Base-by-base conservation (phyloP, 1,284 basidiomycete species). In the Anthracocystis walkeri region DNA sequence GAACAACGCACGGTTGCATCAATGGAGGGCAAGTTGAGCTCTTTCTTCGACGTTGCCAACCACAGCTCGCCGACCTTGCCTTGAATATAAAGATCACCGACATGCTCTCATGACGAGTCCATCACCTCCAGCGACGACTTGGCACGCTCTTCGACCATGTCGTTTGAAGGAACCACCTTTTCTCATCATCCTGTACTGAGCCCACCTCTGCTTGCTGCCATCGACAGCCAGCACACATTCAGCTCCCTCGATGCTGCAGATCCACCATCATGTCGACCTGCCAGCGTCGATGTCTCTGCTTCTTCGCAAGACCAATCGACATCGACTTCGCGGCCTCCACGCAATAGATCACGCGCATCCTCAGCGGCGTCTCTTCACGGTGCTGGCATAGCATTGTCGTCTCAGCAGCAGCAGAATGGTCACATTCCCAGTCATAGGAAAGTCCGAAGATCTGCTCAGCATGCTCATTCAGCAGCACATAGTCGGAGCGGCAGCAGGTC, bases 151-250 rank as follows among this genome's bases (percentile, higher is more conserved):
- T 52, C 44, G 42, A 70, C 46, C 46, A 71, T 71, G 68, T 71
- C 68, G 40, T 51, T 62, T 51, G 68, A 71, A 33, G 52, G 55
- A 50, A 54, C 70, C 40, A 25, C 61, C 38, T 68, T 50, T 54
- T 45, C 60, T 4, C 70, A 64, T 23, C 64, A 66, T 27, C 65
- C 70, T 14, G 51, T 74, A 51, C 51, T 74, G 27, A 74, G 71
- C 48, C 62, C 71, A n/a, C 71, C 71, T 27, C 44, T 74, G 33
- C 50, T 69, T 10, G 65, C 71, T 35, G 55, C 58, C n/a, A 58
- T 74, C 46, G 71, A 69, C 18, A 74, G 71, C 29, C 62, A 74
- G 33, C 71, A 74, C 40, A 59, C 41, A 2, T 74, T 74, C 35
- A 55, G 65, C 55, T 49, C 62, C 20, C 52, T 56, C 33, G 51